phyloP scores from a whole-genome alignment of 306 rosid species.

The Trifolium subterraneum region DNA sequence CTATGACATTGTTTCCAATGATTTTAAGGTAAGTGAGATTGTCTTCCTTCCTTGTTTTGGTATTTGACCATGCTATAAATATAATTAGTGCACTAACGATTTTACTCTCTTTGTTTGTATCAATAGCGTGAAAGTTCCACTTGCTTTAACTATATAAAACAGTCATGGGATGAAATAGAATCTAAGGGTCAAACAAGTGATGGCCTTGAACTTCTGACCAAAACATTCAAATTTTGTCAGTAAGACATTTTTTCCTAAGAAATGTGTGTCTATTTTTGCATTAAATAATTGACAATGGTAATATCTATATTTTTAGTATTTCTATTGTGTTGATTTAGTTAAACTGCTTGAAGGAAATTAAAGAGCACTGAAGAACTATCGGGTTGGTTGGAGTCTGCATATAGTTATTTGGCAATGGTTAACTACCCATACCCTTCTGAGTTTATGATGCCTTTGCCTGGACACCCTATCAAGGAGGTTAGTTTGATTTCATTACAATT shows the following conservation, averaged over 20 bases:
- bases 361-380: constrained; percentile 54
- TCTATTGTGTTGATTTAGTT: constrained; percentile 38
- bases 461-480: constrained; percentile 79
- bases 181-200: constrained; percentile 52
- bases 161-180: constrained; percentile 65
- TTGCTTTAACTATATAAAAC: constrained; percentile 77
- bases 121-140: constrained; percentile 70
- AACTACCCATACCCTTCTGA: constrained; percentile 77
- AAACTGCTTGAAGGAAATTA: constrained; percentile 54
- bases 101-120: constrained; percentile 41
- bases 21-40: constrained; percentile 55
- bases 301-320: constrained; percentile 9
- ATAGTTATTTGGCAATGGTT: constrained; percentile 88
- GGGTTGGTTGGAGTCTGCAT: constrained; percentile 78
- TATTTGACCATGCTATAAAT: constrained; percentile 1
- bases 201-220: constrained; percentile 64
- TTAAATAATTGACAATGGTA: constrained; percentile 6
- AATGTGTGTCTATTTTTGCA: constrained; percentile 16
- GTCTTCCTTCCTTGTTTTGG: neutral
- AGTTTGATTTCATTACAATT: constrained; percentile 42
- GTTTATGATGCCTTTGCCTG: constrained; percentile 83
- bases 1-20: constrained; percentile 77
- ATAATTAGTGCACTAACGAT: neutral
- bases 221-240: constrained; percentile 70
- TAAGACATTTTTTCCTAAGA: constrained; percentile 45